Conservation (phyloP, 192 early-diverging fungal genomes). For the Coemansia aciculifera region DNA sequence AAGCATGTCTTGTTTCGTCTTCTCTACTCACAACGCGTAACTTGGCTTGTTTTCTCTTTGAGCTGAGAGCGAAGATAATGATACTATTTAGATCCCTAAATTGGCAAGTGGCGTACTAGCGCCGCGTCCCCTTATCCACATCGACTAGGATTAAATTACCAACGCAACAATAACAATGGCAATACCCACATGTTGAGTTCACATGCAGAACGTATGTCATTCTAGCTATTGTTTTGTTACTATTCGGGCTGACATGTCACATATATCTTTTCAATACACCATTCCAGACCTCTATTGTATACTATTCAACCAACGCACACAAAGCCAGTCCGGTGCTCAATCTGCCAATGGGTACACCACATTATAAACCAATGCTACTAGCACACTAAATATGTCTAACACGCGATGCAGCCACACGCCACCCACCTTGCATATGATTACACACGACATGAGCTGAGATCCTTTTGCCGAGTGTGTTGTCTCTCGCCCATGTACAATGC, state of each 20-base stretch:
- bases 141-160: neutral
- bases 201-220: neutral
- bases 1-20: neutral
- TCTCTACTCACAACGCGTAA: too few species aligned
- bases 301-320: neutral
- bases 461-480: neutral
- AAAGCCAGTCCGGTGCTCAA: neutral
- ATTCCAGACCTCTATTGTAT: neutral
- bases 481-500: neutral
- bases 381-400: neutral
- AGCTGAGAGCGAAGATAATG: neutral
- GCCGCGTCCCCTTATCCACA: neutral
- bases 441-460: neutral
- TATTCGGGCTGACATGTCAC: neutral
- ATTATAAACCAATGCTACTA: neutral
- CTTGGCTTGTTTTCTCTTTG: neutral
- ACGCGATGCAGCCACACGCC: conserved; percentile 1
- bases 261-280: neutral
- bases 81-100: neutral
- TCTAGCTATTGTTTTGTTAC: neutral
- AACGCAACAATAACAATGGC: neutral
- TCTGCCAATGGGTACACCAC: neutral
- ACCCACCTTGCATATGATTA: neutral
- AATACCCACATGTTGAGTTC: neutral
- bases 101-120: neutral